Percentiles rank a stretch among this genome's conserved stretches.
Evolutionary conservation across 2,329 filamentous ascomycete genomes (phyloP).

Genomic region (Aspergillus fructus): DNA sequence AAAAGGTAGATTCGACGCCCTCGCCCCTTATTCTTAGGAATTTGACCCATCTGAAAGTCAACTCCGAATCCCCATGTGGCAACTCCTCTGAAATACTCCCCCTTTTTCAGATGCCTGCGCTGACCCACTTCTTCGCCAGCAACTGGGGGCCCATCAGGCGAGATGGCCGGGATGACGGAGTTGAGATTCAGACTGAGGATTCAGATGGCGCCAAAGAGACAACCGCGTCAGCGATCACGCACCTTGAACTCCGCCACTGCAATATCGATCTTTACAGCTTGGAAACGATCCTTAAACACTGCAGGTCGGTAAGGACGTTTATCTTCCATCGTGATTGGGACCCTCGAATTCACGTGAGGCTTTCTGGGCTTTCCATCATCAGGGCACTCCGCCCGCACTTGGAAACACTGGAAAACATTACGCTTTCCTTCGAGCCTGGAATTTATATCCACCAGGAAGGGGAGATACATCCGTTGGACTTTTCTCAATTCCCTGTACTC

Average conservation of each 20-base stretch:
- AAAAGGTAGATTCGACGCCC: conserved; percentile 3
- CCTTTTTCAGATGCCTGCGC: conserved; percentile 7
- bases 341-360: neutral
- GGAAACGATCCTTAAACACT: neutral
- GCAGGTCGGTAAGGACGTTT: conserved; percentile 5
- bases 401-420: conserved; percentile 3
- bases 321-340: conserved; percentile 12
- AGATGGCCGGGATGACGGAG: conserved; percentile 3
- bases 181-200: conserved; percentile 1
- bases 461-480: conserved; percentile 7
- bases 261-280: neutral
- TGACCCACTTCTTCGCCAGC: conserved; percentile 11
- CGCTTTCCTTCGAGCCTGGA: conserved; percentile 1
- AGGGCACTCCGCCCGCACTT: neutral
- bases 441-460: conserved; percentile 4
- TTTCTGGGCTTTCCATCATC: neutral
- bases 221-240: neutral
- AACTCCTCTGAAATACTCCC: conserved; percentile 8
- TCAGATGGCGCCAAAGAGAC: neutral
- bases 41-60: conserved; percentile 10
- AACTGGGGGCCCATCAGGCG: conserved; percentile 10
- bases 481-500: conserved; percentile 6
- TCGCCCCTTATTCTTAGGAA: conserved; percentile 6
- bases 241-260: conserved; percentile 10
- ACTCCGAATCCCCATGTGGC: conserved; percentile 1